phyloP scores from a whole-genome alignment of 2,329 filamentous ascomycete species.

The Aspergillus hortae region DNA sequence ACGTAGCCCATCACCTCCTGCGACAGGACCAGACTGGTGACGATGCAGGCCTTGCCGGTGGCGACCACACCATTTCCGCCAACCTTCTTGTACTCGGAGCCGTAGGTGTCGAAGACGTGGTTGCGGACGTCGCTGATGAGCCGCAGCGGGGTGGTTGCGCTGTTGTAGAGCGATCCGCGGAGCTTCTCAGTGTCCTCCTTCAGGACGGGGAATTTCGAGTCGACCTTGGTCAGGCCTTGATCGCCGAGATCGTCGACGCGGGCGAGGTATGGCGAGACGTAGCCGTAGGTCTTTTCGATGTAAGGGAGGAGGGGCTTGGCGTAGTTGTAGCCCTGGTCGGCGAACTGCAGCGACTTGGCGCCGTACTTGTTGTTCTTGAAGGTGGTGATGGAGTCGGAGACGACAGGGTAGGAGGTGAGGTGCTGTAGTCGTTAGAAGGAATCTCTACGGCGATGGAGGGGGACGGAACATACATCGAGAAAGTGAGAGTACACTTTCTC shows the following conservation, averaged over 20 bases:
- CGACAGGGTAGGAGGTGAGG: slow-evolving; percentile 76
- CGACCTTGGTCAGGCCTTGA: slow-evolving; percentile 65
- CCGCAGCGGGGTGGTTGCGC: slow-evolving; percentile 61
- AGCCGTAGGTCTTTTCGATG: slow-evolving; percentile 65
- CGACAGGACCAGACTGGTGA: slow-evolving; percentile 64
- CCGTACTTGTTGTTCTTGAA: slow-evolving; percentile 81
- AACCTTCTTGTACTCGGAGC: slow-evolving; percentile 45
- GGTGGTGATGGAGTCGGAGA: slow-evolving; percentile 72
- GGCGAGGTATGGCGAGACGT: slow-evolving; percentile 78
- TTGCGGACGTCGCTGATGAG: slow-evolving; percentile 56
- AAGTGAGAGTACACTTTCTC: slow-evolving; percentile 49
- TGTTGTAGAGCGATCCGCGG: slow-evolving; percentile 59
- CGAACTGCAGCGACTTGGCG: slow-evolving; percentile 74
- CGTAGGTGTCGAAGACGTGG: slow-evolving; percentile 43
- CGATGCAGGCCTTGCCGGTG: slow-evolving; percentile 66
- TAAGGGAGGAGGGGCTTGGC: slow-evolving; percentile 73
- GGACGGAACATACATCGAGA: slow-evolving; percentile 30
- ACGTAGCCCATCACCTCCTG: slow-evolving; percentile 63
- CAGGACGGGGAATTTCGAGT: slow-evolving; percentile 67
- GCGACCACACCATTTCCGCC: slow-evolving; percentile 60
- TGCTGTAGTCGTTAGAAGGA: slow-evolving; percentile 56
- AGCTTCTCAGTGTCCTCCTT: slow-evolving; percentile 73
- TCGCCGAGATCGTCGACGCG: slow-evolving; percentile 77
- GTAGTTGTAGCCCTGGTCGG: slow-evolving; percentile 70
- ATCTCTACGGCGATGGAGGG: slow-evolving; percentile 11